Base-by-base conservation (phyloP, 2,329 filamentous ascomycete species). In the Fusarium avenaceum region DNA sequence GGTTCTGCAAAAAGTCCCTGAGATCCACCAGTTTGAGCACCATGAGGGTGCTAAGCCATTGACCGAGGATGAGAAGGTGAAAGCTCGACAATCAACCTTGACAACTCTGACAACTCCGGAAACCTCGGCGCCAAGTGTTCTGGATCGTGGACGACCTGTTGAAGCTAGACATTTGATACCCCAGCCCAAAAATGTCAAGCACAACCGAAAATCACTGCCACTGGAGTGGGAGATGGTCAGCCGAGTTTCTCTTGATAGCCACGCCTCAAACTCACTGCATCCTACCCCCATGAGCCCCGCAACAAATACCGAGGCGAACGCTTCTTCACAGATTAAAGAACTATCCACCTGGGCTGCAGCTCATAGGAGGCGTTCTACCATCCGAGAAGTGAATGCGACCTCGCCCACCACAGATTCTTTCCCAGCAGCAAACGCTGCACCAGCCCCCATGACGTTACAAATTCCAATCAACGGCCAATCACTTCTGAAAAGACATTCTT, bases 81-180 rank as follows among this genome's bases (percentile, higher is more conserved):
- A 64, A 24, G 53, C 48, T 17, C 35, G 61, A 13, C 46, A 43
- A 0, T 65, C 60, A 13, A 26, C 62, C 2, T 38, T 59, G 17
- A 43, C 62, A 20, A 39, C n/a, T 11, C 22, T 65, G 19, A 42
- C 38, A 7, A 32, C 32, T 7, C 3, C 26, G 1, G 53, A 59
- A 48, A 20, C 19, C 5, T 48, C 45, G 2, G 26, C 20, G 8
- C 52, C 51, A 0, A 60, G 62, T 33, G 49, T 65, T 4, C 8
- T 65, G 11, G 60, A 65, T 30, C 62, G 62, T 11, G 62, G 62
- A 14, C 47, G 62, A 22, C 62, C 62, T 2, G 28, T 65, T 19
- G 60, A 65, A 30, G 43, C 62, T n/a, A 51, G 53, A 1, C 60
- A 65, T 60, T 45, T 65, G 24, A 65, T 65, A 45, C 62, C 43